These are phyloP conservation scores for Wolfiporia cocos DNA, from an alignment of 1,284 basidiomycete genomes.

Conservation along the genomic window DNA sequence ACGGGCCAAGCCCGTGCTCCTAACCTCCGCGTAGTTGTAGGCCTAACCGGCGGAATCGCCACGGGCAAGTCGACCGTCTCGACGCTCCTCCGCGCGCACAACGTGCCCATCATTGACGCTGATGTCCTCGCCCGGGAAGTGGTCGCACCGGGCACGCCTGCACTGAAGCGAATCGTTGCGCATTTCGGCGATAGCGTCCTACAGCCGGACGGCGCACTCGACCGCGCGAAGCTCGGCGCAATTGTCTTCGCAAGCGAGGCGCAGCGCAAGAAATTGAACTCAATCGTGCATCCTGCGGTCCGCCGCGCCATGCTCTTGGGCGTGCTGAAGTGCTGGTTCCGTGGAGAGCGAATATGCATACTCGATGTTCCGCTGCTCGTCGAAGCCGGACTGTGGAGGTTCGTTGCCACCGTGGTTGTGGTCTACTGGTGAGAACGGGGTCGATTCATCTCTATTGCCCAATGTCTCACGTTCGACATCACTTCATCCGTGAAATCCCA, in stretches of 20 bases:
- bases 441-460: neutral
- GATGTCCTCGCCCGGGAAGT: slow-evolving; percentile 88
- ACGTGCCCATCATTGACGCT: slow-evolving; percentile 85
- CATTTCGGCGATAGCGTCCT: slow-evolving; percentile 74
- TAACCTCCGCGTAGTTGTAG: slow-evolving; percentile 62
- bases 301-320: slow-evolving; percentile 68
- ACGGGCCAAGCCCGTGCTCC: no score
- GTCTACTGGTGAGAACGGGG: slow-evolving; percentile 86
- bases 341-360: slow-evolving; percentile 74
- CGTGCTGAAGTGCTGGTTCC: slow-evolving; percentile 71
- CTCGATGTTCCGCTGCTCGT: slow-evolving; percentile 94
- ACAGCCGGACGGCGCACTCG: slow-evolving; percentile 63
- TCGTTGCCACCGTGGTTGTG: slow-evolving; percentile 80
- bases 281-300: slow-evolving; percentile 89
- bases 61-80: slow-evolving; percentile 96
- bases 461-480: neutral
- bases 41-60: slow-evolving; percentile 94
- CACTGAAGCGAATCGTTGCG: slow-evolving; percentile 59
- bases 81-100: slow-evolving; percentile 55
- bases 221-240: slow-evolving; percentile 80
- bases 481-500: slow-evolving; percentile 25
- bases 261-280: slow-evolving; percentile 74
- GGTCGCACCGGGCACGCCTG: slow-evolving; percentile 80
- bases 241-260: slow-evolving; percentile 80
- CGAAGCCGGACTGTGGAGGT: slow-evolving; percentile 84